Base-by-base conservation (phyloP, 768 basidiomycete species). In the Amyloporia xantha region DNA sequence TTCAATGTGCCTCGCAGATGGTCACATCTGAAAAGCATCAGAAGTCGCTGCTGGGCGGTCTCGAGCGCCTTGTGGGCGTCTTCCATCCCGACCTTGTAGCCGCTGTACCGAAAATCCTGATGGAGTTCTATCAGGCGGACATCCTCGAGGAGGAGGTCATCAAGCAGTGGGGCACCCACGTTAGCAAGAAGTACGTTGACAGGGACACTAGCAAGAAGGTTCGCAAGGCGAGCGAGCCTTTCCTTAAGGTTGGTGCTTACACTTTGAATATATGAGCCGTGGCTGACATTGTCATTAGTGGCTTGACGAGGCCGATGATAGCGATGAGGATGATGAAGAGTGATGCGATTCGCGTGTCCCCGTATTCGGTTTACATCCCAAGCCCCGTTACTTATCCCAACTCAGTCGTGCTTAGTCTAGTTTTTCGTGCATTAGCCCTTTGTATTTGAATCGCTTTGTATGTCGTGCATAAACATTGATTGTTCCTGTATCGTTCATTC, bases 171-270 rank as follows among this genome's bases (percentile, higher is more conserved):
- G 93, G 93, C 7, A 95, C 91, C 3, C 93, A 95, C 58, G 91
- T 93, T 63, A 90, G 86, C 70, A 95, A 88, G 76, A 96, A 97
- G 71, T 95, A 91, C 62, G 89, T 93, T 39, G 90, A 95, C 68
- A 92, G 87, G 69, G 93, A 97, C 23, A 86, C 80, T 40, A 89
- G 86, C 67, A 98, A 97, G 80, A 93, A 82, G 69, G 93, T 99
- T 44, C 77, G 94, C 59, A 95, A 94, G 74, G 92, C 92, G 11
- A 87, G 88, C 55, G 92, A 91, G 65, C 92, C 94, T 0, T 97
- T 98, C 75, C 71, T 98, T 62, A 92, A 93, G 77, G 88, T 88
- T 54, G 41, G 74, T 59, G 35, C n/a, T n/a, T n/a, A n/a, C n/a
- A n/a, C n/a, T n/a, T n/a, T n/a, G n/a, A n/a, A n/a, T n/a, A n/a